Percentiles rank a stretch among this genome's conserved stretches.
Conservation (phyloP, 805 yeast genomes). For the Wickerhamiella alocasiicola region DNA sequence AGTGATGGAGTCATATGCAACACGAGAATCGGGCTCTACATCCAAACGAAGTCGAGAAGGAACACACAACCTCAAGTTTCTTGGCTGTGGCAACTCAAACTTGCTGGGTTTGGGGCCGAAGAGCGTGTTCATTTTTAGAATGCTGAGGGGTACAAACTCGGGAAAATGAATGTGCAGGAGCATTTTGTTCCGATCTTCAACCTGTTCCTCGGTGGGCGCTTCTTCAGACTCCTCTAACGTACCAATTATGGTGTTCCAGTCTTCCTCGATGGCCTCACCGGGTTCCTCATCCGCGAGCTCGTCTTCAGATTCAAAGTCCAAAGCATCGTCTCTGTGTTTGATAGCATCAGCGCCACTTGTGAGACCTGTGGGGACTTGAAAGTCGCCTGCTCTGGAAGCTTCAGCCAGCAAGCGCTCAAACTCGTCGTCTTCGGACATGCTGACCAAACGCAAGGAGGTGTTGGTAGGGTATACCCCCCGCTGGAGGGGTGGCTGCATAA, state of each 20-base stretch:
- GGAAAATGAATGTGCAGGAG: conserved; percentile 41
- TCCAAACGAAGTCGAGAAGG: conserved; percentile 54
- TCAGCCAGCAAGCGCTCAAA: conserved; percentile 24
- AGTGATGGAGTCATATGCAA: conserved; percentile 33
- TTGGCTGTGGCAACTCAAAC: conserved; percentile 42
- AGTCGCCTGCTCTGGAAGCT: conserved; percentile 19
- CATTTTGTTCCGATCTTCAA: conserved; percentile 17
- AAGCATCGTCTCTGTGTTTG: conserved; percentile 79
- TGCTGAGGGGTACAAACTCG: conserved; percentile 40
- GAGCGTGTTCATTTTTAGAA: conserved; percentile 51
- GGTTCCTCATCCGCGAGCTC: conserved; percentile 83
- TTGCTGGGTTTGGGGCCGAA: conserved; percentile 51
- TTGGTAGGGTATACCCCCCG: no score
- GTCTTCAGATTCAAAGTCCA: conserved; percentile 89
- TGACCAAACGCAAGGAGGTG: no score
- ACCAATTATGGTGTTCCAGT: conserved; percentile 9
- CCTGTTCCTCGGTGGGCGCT: conserved; percentile 18
- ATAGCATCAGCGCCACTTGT: conserved; percentile 38
- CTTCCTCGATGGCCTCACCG: conserved; percentile 23
- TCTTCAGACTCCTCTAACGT: conserved; percentile 15
- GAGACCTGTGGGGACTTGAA: conserved; percentile 26
- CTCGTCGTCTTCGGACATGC: conserved; percentile 25
- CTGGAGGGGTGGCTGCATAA: no score
- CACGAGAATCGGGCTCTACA: conserved; percentile 47
- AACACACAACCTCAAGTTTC: conserved; percentile 23